A percentile compares a stretch with the other conserved stretches of the same genome.
These are phyloP conservation scores for Echinosphaeria canescens DNA, from an alignment of 2,329 filamentous ascomycete species.

Conservation along the genomic window DNA sequence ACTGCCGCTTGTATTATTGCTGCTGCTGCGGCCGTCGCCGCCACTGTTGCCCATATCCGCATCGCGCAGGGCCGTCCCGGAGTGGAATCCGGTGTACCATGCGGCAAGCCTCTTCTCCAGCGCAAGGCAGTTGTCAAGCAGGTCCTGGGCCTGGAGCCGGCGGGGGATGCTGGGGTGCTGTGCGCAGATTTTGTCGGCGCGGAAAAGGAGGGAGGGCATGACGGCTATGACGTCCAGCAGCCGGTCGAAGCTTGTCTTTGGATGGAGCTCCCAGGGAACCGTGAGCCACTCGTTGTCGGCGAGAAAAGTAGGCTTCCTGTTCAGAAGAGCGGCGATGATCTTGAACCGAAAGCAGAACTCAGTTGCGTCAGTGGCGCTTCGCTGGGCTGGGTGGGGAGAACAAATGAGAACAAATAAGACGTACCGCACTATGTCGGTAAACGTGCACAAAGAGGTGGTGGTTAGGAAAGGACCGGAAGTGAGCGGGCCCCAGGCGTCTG, in stretches of 20 bases:
- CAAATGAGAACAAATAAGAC: constrained; percentile 10
- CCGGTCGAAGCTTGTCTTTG: constrained; percentile 25
- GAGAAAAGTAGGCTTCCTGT: constrained; percentile 26
- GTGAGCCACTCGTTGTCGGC: constrained; percentile 25
- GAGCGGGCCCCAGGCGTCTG: constrained; percentile 18
- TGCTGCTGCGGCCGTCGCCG: no score
- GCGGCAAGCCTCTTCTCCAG: constrained; percentile 23
- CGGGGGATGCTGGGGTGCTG: constrained; percentile 17
- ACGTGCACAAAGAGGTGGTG: constrained; percentile 35
- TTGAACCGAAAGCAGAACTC: no score
- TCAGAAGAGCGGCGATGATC: constrained; percentile 24
- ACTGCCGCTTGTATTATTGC: no score
- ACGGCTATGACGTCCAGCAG: constrained; percentile 27
- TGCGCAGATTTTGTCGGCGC: constrained; percentile 17
- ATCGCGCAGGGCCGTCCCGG: no score
- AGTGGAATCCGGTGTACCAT: no score
- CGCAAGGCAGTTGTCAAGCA: constrained; percentile 22
- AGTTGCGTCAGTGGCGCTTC: background rate
- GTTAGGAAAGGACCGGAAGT: constrained; percentile 26
- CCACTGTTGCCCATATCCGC: no score
- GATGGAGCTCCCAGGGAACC: constrained; percentile 26
- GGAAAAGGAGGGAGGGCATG: constrained; percentile 22
- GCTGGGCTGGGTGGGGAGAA: background rate
- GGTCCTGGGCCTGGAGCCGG: constrained; percentile 20
- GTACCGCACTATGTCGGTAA: constrained; percentile 28